Conservation (phyloP, 306 rosid genomes). For the Biancaea sappan region DNA sequence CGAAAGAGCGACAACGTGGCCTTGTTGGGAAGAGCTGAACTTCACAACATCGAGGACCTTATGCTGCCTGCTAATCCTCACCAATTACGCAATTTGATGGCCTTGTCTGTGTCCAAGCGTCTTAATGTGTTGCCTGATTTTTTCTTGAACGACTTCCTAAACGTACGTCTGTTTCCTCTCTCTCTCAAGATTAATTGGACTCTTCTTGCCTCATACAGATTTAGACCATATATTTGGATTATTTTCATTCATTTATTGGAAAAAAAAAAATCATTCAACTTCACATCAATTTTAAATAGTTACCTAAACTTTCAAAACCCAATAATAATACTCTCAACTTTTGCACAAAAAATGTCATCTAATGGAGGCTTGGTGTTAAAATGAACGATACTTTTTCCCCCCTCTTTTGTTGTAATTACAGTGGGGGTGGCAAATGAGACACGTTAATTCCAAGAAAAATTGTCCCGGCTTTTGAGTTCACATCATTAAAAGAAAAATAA, state of each 20-base stretch:
- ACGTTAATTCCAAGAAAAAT: too few species aligned
- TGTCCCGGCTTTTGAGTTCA: too few species aligned
- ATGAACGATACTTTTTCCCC: too few species aligned
- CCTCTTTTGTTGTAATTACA: too few species aligned
- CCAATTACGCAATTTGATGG: constrained; percentile 56
- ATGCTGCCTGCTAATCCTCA: constrained; percentile 70
- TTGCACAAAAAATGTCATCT: too few species aligned
- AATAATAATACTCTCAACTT: too few species aligned
- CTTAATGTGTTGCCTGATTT: constrained; percentile 52
- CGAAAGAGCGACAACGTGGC: constrained; percentile 43
- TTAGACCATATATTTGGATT: not conserved
- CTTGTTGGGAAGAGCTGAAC: constrained; percentile 54
- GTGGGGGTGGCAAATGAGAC: too few species aligned
- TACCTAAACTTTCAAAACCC: too few species aligned
- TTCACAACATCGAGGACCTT: constrained; percentile 62
- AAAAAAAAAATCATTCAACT: too few species aligned
- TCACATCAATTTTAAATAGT: too few species aligned
- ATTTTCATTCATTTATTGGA: not conserved
- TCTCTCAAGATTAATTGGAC: not conserved
- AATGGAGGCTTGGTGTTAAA: too few species aligned
- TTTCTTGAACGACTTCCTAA: constrained; percentile 57
- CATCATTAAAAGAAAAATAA: too few species aligned
- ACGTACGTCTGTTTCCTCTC: constrained; percentile 52
- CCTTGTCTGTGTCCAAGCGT: constrained; percentile 38
- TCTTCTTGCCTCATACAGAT: not conserved